Evolutionary conservation across 202 grass and related monocot species (phyloP).

Genomic region (Dendrocalamus latiflorus): DNA sequence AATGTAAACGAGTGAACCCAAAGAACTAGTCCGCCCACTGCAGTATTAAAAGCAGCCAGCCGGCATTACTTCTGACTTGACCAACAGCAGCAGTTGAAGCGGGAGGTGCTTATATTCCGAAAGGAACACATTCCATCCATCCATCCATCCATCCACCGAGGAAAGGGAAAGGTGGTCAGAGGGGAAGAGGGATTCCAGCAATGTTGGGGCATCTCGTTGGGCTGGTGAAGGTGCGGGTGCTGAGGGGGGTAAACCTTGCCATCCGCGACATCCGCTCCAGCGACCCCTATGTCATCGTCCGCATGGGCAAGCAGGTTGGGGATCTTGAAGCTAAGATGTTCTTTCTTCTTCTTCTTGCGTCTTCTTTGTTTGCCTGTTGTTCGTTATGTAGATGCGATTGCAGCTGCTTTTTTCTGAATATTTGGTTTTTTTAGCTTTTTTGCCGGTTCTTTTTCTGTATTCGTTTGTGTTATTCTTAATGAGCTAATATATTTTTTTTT

Average conservation of each 20-base stretch:
- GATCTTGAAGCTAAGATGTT: not conserved
- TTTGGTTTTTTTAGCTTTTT: too few species aligned
- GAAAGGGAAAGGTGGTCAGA: not conserved
- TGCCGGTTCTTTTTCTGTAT: too few species aligned
- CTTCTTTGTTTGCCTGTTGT: not conserved
- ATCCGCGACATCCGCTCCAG: conserved; percentile 58
- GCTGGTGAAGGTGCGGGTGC: too few species aligned
- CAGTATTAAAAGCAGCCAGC: too few species aligned
- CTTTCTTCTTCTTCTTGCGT: too few species aligned
- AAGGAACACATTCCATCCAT: not conserved
- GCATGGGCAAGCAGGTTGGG: conserved; percentile 54
- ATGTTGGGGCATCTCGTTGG: conserved; percentile 45
- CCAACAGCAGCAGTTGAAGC: too few species aligned
- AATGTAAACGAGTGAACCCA: too few species aligned
- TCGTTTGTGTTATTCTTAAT: too few species aligned
- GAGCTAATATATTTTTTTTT: not conserved
- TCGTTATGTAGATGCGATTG: not conserved
- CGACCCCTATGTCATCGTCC: conserved; percentile 59
- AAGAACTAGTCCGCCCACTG: too few species aligned
- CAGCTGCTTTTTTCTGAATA: not conserved
- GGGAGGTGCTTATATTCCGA: too few species aligned
- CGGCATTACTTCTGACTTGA: too few species aligned
- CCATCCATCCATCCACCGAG: not conserved
- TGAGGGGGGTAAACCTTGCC: conserved; percentile 57
- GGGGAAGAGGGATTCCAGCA: not conserved